Percentiles rank a stretch among this genome's conserved stretches.
These are phyloP conservation scores for Suillus cothurnatus DNA, from an alignment of 768 basidiomycete genomes.

Conservation along the genomic window DNA sequence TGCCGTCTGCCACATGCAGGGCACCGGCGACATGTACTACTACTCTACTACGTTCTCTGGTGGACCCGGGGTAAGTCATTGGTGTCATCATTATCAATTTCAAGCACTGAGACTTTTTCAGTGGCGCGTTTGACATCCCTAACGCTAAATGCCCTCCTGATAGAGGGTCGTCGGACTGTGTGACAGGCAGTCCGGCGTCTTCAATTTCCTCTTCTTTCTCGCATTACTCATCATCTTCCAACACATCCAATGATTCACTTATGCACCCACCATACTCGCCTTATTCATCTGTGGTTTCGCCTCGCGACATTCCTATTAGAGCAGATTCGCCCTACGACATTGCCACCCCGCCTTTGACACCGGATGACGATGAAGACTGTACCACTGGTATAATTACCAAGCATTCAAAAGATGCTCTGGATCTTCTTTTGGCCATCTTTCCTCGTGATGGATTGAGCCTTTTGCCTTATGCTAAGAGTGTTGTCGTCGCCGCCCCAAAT, in stretches of 20 bases:
- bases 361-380: conserved; percentile 59
- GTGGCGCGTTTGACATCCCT: conserved; percentile 97
- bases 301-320: conserved; percentile 47
- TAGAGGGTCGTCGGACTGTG: conserved; percentile 92
- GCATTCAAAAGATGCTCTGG: conserved; percentile 65
- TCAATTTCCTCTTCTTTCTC: conserved; percentile 46
- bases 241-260: conserved; percentile 22
- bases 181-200: conserved; percentile 90
- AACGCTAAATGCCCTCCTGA: conserved; percentile 93
- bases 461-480: conserved; percentile 73
- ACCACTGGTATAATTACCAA: conserved; percentile 44
- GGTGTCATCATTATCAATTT: not conserved
- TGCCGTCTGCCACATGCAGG: conserved; percentile 84
- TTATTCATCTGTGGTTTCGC: conserved; percentile 34
- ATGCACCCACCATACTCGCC: conserved; percentile 20
- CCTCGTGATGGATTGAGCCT: conserved; percentile 69
- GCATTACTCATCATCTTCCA: conserved; percentile 32
- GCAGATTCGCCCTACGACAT: conserved; percentile 43
- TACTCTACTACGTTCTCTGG: conserved; percentile 95
- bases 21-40: conserved; percentile 82
- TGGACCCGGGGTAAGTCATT: conserved; percentile 75
- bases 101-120: conserved; percentile 31
- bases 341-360: conserved; percentile 78
- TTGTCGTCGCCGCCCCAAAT: conserved; percentile 70
- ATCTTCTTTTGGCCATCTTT: conserved; percentile 79